Evolutionary conservation across 1,284 basidiomycete genomes (phyloP), one percentile per base, ranked within the genome.

Genomic region (Rhodotorula glutinis): DNA sequence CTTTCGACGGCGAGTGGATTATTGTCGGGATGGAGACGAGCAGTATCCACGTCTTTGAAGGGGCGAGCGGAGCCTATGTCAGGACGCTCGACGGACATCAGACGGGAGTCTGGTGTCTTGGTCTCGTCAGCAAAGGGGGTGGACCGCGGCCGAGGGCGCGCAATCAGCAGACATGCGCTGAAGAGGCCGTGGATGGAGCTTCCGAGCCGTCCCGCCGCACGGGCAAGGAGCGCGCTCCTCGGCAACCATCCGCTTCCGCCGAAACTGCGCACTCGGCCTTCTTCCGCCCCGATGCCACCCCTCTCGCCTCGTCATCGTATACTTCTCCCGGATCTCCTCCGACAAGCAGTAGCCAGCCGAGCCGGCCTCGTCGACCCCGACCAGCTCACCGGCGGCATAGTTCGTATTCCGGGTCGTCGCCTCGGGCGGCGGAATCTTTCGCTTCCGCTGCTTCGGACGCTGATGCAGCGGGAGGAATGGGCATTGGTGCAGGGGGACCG

Each of bases 51-150:
- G 84, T 97, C 30, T 97, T 95, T 79, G 88, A 87, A 73, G 87
- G 89, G 1, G 82, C 81, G 49, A 90, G 89, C 0, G 95, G 94
- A 0, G 84, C 88, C 9, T 86, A 90, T 58, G 83, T 84, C 40
- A 84, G 88, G 54, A 91, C 90, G 0, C 84, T 98, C 4, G 82
- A 86, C 2, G 95, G 93, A 0, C 94, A 97, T 79, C 87, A 52
- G 47, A 82, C 84, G 14, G 95, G 95, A 16, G 93, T 98, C 1
- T 98, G 95, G 95, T 89, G 90, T 21, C 85, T 98, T 16, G 86
- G 88, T 58, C 83, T 98, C 46, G 86, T 84, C 25, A 76, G 77
- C 17, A 75, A 78, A 30, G 76, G 75, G 9, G 77, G 75, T 0
- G 70, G 63, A 5, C 60, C 64, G 30, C 27, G 27, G 7, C 21